Evolutionary conservation across 1,284 basidiomycete genomes (phyloP).

Genomic region (Sanguinoderma infundibulare): DNA sequence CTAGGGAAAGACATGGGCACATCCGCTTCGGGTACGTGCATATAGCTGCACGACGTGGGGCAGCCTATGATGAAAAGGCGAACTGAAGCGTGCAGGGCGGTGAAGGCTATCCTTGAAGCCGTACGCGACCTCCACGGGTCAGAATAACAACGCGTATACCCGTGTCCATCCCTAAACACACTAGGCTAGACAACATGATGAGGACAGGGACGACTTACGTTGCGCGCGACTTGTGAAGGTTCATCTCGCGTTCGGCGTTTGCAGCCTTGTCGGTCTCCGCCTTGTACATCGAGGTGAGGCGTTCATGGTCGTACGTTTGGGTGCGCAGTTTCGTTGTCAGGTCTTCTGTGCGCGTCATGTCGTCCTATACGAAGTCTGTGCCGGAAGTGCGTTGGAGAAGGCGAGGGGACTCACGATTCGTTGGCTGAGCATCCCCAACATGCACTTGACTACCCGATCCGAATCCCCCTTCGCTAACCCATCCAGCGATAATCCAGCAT

Average conservation of each 20-base stretch:
- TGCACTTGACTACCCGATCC: slow-evolving; percentile 75
- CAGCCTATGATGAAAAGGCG: too few relatives aligned
- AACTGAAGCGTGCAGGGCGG: too few relatives aligned
- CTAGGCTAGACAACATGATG: too few relatives aligned
- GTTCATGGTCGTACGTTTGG: slow-evolving; percentile 83
- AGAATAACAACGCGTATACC: too few relatives aligned
- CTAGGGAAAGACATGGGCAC: too few relatives aligned
- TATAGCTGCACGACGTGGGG: too few relatives aligned
- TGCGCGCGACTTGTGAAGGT: slow-evolving; percentile 70
- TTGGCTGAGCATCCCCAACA: slow-evolving; percentile 80
- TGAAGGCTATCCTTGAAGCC: too few relatives aligned
- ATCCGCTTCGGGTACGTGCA: too few relatives aligned
- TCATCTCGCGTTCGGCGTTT: slow-evolving; percentile 75
- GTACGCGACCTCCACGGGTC: too few relatives aligned
- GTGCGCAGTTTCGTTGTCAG: slow-evolving; percentile 78
- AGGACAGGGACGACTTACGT: slow-evolving; percentile 57
- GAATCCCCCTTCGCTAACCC: slow-evolving; percentile 60
- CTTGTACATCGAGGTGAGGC: slow-evolving; percentile 67
- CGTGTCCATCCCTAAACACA: too few relatives aligned
- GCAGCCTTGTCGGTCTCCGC: slow-evolving; percentile 61
- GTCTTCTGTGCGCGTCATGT: slow-evolving; percentile 81
- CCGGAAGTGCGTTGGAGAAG: neutral
- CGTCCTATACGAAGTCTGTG: slow-evolving; percentile 54
- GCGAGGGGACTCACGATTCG: slow-evolving; percentile 63
- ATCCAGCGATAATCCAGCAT: slow-evolving; percentile 67